These are phyloP conservation scores for Basidiobolus meristosporus DNA, from an alignment of 371 early-diverging fungal species.

Conservation along the genomic window DNA sequence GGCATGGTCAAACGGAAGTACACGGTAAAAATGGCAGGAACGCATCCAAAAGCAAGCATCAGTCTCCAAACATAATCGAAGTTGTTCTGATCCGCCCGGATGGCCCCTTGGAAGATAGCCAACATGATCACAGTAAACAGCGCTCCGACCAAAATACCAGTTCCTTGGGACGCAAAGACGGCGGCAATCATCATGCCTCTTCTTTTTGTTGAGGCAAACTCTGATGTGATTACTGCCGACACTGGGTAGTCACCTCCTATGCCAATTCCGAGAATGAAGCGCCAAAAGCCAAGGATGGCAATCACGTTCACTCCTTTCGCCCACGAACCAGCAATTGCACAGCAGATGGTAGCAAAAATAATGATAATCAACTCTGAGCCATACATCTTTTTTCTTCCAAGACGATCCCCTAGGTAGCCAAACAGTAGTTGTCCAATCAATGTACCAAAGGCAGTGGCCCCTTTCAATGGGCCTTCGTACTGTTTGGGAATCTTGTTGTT, in stretches of 20 bases:
- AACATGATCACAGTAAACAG: background rate
- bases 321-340: no score
- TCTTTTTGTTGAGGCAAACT: no score
- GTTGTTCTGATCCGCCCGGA: background rate
- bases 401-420: constrained; percentile 64
- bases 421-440: no score
- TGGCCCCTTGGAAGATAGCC: background rate
- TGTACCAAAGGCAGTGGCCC: constrained; percentile 56
- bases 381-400: constrained; percentile 42
- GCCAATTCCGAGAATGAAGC: background rate
- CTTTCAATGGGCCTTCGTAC: constrained; percentile 58
- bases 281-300: background rate
- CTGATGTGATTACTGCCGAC: no score
- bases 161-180: background rate
- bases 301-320: no score
- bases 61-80: no score
- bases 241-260: no score
- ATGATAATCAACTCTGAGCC: background rate
- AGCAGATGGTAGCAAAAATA: background rate
- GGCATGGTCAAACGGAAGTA: no score
- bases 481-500: constrained; percentile 19
- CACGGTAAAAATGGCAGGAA: no score
- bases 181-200: no score
- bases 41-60: no score
- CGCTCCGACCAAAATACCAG: no score